Base-by-base conservation (phyloP, 1,284 basidiomycete genomes). In the Leccinum variabile region DNA sequence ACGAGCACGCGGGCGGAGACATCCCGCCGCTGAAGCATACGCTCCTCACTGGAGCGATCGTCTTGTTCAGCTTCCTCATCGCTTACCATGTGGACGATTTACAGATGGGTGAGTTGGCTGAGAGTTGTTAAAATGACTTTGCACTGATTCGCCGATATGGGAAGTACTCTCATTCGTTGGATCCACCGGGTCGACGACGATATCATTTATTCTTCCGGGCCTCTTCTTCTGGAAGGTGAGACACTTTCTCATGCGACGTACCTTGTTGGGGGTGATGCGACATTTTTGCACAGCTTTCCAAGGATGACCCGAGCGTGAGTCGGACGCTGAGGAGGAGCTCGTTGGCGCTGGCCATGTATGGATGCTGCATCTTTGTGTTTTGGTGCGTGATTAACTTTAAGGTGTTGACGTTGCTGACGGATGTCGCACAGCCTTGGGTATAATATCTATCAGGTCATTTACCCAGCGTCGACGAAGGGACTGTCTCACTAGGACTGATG, bases 181-280 rank as follows among this genome's bases (percentile, higher is more conserved):
- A 7, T 91, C 95, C 10, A 97, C 97, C 0, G 97, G 97, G 16
- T 96, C 93, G 18, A 98, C 97, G 14, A 98, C 91, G 4, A 96
- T 99, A 68, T 96, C 94, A 9, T 99, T 99, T 77, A 98, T 99
- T 72, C 83, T 99, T 5, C 97, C 97, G 0, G 95, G 95, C 58
- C 74, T 93, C 63, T 87, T 94, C 69, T 91, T 87, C 75, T 92
- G 89, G 89, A 87, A 91, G 88, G 89, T 89, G 64, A 66, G 78
- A 66, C 77, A 49, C 66, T 59, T 61, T 65, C 52, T 59, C 65
- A 63, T 66, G 41, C 25, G 32, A 62, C 55, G 25, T 25, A 33
- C 46, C 54, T 67, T 30, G 25, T 18, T 28, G 57, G 30, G 18
- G 3, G 3, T 28, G 49, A 32, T 5, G 63, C 65, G 59, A 72